Evolutionary conservation across 2,329 filamentous ascomycete genomes (phyloP), one percentile per base, ranked within the genome.

Genomic region (Exophiala xenobiotica): DNA sequence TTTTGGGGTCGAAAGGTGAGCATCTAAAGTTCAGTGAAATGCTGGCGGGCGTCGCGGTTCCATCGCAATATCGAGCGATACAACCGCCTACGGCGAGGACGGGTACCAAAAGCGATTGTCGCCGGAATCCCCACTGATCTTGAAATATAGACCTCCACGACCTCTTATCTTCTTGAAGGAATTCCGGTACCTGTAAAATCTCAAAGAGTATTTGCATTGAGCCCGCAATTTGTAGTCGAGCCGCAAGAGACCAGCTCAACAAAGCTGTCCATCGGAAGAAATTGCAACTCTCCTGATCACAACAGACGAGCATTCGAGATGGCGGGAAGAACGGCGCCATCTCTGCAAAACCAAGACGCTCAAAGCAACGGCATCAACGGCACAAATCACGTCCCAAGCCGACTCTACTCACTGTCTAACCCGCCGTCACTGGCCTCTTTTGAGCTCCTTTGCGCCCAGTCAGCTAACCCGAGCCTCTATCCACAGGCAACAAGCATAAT

Each of bases 401-500:
- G 56, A 31, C 43, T 53, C 8, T 60, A 53, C 31, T 31, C 37
- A 14, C 18, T 53, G 16, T 56, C 64, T 8, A 56, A 64, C 3
- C 56, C 68, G 1, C 68, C 72, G 1, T 70, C 70, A 1, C 57
- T 81, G 2, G 61, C 72, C 3, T 67, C 69, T 1, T 77, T 81
- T 60, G 67, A 70, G 52, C 59, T 62, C 2, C 65, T 79, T 22
- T 79, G 73, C 58, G 72, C 70, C 2, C 70, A 73, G 42, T 69
- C 62, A 8, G 63, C 67, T 6, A 60, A 66, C 4, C 55, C 57
- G 19, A 50, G 64, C 8, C 61, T 68, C 2, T 83, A 82, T 50
- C 78, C 78, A 0, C 70, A 80, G 1, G 73, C 78, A 1, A 61
- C 61, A 5, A 54, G 65, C 3, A 67, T 81, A 19, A 47, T 71